Evolutionary conservation across 2,329 filamentous ascomycete genomes (phyloP).

Genomic region (Rugonectria rugulosa): DNA sequence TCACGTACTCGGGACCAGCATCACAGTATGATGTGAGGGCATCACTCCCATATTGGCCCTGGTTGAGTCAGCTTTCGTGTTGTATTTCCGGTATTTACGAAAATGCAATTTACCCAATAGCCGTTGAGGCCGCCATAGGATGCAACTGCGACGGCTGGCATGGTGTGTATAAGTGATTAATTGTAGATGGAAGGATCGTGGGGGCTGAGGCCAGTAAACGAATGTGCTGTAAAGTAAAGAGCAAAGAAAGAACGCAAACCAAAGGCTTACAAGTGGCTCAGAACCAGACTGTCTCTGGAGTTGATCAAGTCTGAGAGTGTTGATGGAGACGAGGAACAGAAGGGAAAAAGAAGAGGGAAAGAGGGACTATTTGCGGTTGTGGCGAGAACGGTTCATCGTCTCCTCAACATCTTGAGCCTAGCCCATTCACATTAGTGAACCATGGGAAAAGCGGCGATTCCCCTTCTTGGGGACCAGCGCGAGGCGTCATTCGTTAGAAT

Average conservation of each 20-base stretch:
- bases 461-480: constrained; percentile 30
- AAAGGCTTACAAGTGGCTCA: constrained; percentile 44
- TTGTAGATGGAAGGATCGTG: constrained; percentile 43
- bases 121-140: constrained; percentile 47
- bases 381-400: constrained; percentile 5
- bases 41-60: constrained; percentile 48
- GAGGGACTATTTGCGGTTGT: constrained; percentile 14
- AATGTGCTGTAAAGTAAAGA: constrained; percentile 40
- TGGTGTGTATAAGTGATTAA: constrained; percentile 21
- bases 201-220: constrained; percentile 45
- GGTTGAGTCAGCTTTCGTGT: not conserved
- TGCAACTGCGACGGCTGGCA: constrained; percentile 37
- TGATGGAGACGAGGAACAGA: constrained; percentile 24
- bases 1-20: constrained; percentile 47
- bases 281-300: constrained; percentile 41
- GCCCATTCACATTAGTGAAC: constrained; percentile 15
- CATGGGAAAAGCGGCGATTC: constrained; percentile 31
- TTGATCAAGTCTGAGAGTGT: constrained; percentile 34
- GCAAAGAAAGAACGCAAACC: constrained; percentile 53
- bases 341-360: constrained; percentile 44
- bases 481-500: constrained; percentile 12
- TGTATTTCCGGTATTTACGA: not conserved
- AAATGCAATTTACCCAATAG: constrained; percentile 53
- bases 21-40: constrained; percentile 47
- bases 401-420: not conserved